Conservation (phyloP, 352 stramenopile species). For the Globisporangium emineosum region DNA sequence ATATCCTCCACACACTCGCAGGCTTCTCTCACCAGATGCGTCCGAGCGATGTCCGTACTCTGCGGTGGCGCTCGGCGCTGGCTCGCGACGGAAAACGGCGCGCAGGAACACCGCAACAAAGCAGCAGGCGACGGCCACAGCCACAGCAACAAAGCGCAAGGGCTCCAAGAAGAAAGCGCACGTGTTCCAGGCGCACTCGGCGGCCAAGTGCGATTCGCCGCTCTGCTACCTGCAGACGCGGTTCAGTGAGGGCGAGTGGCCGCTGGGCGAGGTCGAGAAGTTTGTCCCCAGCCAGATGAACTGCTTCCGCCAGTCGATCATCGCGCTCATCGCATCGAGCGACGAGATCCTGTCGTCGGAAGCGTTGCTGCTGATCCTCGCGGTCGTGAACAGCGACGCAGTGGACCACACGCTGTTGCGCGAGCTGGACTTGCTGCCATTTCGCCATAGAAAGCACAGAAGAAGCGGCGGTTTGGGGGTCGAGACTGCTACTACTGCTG, state of each 20-base stretch:
- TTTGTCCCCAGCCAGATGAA: conserved; percentile 45
- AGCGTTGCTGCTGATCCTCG: conserved; percentile 55
- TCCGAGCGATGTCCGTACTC: conserved; percentile 62
- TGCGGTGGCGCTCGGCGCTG: conserved; percentile 47
- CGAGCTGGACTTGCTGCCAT: conserved; percentile 58
- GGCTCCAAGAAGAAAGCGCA: conserved; percentile 7
- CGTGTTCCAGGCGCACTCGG: conserved; percentile 60
- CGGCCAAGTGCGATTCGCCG: conserved; percentile 47
- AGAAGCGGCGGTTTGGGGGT: background rate
- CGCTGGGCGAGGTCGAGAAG: conserved; percentile 57
- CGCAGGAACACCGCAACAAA: background rate
- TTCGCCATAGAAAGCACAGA: conserved; percentile 35
- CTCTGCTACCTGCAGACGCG: conserved; percentile 79
- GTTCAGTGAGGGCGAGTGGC: conserved; percentile 77
- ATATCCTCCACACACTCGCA: conserved; percentile 9
- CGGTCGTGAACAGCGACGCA: conserved; percentile 59
- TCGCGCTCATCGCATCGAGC: conserved; percentile 56
- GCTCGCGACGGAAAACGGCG: conserved; percentile 24
- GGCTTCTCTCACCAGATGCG: conserved; percentile 58
- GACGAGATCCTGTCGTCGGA: conserved; percentile 65
- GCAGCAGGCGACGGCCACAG: no score
- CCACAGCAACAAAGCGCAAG: conserved; percentile 23
- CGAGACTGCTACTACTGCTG: background rate
- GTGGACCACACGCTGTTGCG: conserved; percentile 62
- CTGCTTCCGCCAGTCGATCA: conserved; percentile 58